phyloP scores from a whole-genome alignment of 192 early-diverging fungal genomes.

The Backusella macrospora region DNA sequence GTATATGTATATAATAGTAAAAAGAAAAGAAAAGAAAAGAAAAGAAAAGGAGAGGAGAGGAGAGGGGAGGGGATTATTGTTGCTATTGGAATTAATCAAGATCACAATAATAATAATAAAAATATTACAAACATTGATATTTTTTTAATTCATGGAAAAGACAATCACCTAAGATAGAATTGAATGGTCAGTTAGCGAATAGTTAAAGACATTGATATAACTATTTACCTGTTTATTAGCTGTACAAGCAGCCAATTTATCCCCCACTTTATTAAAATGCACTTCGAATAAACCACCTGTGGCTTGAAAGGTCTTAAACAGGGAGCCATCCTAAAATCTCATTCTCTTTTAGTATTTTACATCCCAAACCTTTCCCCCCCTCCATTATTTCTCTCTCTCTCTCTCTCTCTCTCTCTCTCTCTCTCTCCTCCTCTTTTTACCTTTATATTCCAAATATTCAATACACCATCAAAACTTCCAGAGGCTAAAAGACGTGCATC shows the following conservation, averaged over 20 bases:
- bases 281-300: constrained; percentile 64
- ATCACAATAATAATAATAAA: background rate
- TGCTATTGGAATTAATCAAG: background rate
- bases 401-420: no score
- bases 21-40: background rate
- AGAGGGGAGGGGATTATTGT: background rate
- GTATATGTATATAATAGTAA: no score
- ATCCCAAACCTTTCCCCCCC: background rate
- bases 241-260: constrained; percentile 58
- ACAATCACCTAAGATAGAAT: background rate
- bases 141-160: background rate
- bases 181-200: no score
- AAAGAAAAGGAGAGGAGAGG: no score
- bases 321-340: constrained; percentile 42
- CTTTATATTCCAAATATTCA: constrained; percentile 75
- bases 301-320: constrained; percentile 56
- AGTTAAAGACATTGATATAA: background rate
- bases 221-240: constrained; percentile 49
- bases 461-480: constrained; percentile 77
- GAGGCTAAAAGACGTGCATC: constrained; percentile 73
- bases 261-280: constrained; percentile 58
- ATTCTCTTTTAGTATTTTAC: background rate
- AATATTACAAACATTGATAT: constrained; percentile 9
- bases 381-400: no score
- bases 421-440: constrained; percentile 25